Evolutionary conservation across 2,329 filamentous ascomycete species (phyloP).

Genomic region (Cyphellophora attinorum): DNA sequence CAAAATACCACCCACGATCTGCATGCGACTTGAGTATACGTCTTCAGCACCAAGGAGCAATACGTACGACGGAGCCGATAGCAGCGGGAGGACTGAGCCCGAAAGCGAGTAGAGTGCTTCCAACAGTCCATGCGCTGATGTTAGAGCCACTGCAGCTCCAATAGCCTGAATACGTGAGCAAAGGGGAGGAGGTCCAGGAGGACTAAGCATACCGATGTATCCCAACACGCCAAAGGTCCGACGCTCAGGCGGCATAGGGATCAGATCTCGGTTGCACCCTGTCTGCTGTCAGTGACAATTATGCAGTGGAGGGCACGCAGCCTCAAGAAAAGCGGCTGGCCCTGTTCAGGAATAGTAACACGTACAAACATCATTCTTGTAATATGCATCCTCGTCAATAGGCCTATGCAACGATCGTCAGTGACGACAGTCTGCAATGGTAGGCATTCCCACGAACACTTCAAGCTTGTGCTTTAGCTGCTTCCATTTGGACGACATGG

Average conservation of each 20-base stretch:
- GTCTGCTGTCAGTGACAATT: too few relatives aligned
- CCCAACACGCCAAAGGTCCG: slow-evolving; percentile 21
- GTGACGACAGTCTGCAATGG: too few relatives aligned
- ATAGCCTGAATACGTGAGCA: slow-evolving; percentile 21
- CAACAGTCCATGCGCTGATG: slow-evolving; percentile 2
- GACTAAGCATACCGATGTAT: too few relatives aligned
- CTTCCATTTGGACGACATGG: too few relatives aligned
- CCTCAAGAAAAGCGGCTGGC: too few relatives aligned
- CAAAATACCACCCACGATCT: neutral
- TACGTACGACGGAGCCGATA: neutral
- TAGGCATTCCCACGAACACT: too few relatives aligned
- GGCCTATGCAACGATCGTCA: too few relatives aligned
- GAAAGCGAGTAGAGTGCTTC: neutral
- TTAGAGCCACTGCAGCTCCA: slow-evolving; percentile 22
- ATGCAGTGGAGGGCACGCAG: too few relatives aligned
- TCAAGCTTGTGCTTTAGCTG: too few relatives aligned
- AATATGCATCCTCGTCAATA: slow-evolving; percentile 16
- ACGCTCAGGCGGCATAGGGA: slow-evolving; percentile 20
- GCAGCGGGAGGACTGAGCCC: neutral
- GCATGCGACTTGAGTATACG: slow-evolving; percentile 4
- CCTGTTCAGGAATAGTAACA: too few relatives aligned
- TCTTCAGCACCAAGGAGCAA: too few relatives aligned
- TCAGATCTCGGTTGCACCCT: slow-evolving; percentile 23
- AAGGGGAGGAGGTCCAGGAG: too few relatives aligned
- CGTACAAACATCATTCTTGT: slow-evolving; percentile 18